Percentiles rank a stretch among this genome's conserved stretches.
Evolutionary conservation across 116 monocot species (phyloP).

Genomic region (Papilionanthe hybrid): DNA sequence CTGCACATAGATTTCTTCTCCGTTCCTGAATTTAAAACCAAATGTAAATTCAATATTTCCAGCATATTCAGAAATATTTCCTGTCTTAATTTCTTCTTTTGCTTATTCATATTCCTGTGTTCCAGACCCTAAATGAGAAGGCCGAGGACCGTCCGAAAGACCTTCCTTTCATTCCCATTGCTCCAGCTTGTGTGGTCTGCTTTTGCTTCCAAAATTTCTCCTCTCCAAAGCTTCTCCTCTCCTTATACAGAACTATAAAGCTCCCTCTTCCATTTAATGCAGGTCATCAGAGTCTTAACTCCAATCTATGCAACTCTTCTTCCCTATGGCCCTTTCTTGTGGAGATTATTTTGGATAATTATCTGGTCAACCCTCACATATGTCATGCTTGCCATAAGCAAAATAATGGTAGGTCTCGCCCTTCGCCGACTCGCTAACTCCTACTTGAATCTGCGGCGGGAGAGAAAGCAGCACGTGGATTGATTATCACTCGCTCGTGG

Average conservation of each 20-base stretch:
- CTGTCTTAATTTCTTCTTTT: not conserved
- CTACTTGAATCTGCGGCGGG: constrained; percentile 59
- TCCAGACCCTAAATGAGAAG: constrained; percentile 66
- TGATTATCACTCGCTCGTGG: constrained; percentile 17
- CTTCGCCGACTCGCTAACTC: constrained; percentile 65
- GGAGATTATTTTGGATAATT: constrained; percentile 75
- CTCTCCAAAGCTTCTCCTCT: not conserved
- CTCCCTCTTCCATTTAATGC: not conserved
- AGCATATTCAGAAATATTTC: too few relatives aligned
- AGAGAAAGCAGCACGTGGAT: constrained; percentile 75
- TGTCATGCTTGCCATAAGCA: constrained; percentile 64
- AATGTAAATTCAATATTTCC: too few relatives aligned
- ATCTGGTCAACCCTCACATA: constrained; percentile 69
- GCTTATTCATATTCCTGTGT: too few relatives aligned
- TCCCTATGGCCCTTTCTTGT: constrained; percentile 64
- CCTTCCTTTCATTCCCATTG: constrained; percentile 86
- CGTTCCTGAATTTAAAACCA: too few relatives aligned
- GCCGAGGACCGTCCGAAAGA: constrained; percentile 59
- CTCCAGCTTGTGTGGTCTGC: constrained; percentile 93
- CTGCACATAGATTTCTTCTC: too few relatives aligned
- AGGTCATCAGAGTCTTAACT: constrained; percentile 86
- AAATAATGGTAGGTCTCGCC: constrained; percentile 61
- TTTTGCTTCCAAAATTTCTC: not conserved
- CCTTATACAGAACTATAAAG: not conserved
- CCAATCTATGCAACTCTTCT: constrained; percentile 77